A percentile compares a stretch with the other conserved stretches of the same genome.
phyloP scores from a whole-genome alignment of 495 filamentous ascomycete species.

The Chaetomidium leptoderma region DNA sequence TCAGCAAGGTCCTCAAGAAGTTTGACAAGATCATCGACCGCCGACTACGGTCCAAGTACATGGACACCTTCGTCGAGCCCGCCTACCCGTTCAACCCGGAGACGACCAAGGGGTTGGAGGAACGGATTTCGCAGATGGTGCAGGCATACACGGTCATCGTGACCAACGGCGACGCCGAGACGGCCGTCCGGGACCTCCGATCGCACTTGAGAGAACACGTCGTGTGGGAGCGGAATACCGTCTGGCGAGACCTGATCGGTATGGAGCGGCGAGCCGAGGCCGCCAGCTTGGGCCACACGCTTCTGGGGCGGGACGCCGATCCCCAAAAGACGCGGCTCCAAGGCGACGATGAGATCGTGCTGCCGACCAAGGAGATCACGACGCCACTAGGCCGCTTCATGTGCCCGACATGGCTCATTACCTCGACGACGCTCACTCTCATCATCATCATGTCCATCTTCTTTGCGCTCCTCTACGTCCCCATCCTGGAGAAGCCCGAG shows the following conservation, averaged over 20 bases:
- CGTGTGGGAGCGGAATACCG: constrained; percentile 97
- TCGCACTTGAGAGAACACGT: constrained; percentile 95
- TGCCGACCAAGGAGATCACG: constrained; percentile 58
- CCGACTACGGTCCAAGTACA: constrained; percentile 68
- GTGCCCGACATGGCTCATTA: constrained; percentile 78
- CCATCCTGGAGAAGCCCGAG: constrained; percentile 76
- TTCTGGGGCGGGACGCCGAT: constrained; percentile 72
- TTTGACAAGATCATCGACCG: constrained; percentile 94
- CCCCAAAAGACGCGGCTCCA: constrained; percentile 67
- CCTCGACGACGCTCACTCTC: constrained; percentile 73
- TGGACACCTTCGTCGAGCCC: constrained; percentile 63
- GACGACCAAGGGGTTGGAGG: constrained; percentile 66
- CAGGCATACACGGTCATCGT: constrained; percentile 73
- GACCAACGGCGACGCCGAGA: constrained; percentile 67
- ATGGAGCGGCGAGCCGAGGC: constrained; percentile 95
- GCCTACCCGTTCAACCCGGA: constrained; percentile 70
- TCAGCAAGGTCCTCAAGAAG: constrained; percentile 94
- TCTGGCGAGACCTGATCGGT: constrained; percentile 98
- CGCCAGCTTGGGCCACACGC: constrained; percentile 80
- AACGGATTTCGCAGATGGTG: constrained; percentile 68
- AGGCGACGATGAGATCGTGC: constrained; percentile 63
- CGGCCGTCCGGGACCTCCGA: constrained; percentile 78
- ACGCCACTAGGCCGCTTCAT: constrained; percentile 78
- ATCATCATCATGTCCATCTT: constrained; percentile 68
- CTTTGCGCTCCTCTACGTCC: constrained; percentile 61